These are phyloP conservation scores for Hymenoscyphus fructigenus DNA, from an alignment of 2,329 filamentous ascomycete species.

Conservation along the genomic window DNA sequence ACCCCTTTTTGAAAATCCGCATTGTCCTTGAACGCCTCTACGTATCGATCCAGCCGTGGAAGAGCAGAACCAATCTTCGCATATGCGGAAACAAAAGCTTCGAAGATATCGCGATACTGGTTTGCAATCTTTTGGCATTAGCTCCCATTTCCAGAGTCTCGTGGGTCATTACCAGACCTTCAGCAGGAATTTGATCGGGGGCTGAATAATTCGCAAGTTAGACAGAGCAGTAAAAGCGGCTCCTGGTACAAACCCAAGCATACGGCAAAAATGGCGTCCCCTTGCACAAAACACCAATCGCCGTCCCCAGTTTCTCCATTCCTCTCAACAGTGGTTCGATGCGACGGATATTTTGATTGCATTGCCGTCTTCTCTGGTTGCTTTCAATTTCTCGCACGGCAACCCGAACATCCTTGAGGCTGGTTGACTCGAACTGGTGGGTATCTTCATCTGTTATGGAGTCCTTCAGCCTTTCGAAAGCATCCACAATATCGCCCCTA, in stretches of 20 bases:
- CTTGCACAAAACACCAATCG: conserved; percentile 45
- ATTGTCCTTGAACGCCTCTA: conserved; percentile 35
- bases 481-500: conserved; percentile 4
- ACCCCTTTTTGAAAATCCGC: conserved; percentile 43
- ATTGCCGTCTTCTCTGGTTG: conserved; percentile 40
- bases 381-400: conserved; percentile 42
- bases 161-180: conserved; percentile 5
- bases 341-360: conserved; percentile 45
- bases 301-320: conserved; percentile 43
- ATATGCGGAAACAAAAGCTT: conserved; percentile 44
- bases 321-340: conserved; percentile 43
- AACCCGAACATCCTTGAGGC: conserved; percentile 40
- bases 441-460: conserved; percentile 18
- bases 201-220: conserved; percentile 3
- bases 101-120: conserved; percentile 39
- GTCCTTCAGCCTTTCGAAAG: conserved; percentile 20
- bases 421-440: conserved; percentile 27
- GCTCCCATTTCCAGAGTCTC: not conserved
- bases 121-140: conserved; percentile 12
- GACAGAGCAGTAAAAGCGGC: not conserved
- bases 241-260: conserved; percentile 39
- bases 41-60: conserved; percentile 41
- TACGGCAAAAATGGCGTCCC: conserved; percentile 47
- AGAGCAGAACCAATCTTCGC: conserved; percentile 41
- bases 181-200: conserved; percentile 19